phyloP scores from a whole-genome alignment of 176 grass and related monocot species.

The barley (Hordeum vulgare) region DNA sequence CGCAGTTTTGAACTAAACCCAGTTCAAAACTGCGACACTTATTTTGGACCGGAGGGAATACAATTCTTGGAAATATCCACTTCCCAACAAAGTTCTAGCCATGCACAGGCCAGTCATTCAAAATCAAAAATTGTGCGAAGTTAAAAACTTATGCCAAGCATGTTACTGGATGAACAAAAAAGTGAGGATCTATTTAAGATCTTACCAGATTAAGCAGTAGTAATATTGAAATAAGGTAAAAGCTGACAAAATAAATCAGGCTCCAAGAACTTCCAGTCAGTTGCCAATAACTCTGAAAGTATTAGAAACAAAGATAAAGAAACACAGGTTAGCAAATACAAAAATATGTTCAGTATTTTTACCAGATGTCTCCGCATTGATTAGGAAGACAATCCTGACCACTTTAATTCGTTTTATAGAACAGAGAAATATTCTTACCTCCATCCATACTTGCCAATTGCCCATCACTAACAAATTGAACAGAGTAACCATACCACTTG shows the following conservation, averaged over 20 bases:
- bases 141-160: not conserved
- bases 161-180: not conserved
- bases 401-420: not conserved
- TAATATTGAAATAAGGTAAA: conserved; percentile 87
- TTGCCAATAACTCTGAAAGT: conserved; percentile 74
- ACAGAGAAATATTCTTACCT: conserved; percentile 44
- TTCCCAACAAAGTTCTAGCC: not conserved
- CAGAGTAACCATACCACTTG: conserved; percentile 95
- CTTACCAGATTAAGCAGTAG: conserved; percentile 96
- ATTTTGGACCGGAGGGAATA: not conserved
- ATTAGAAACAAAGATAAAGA: conserved; percentile 20
- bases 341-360: not conserved
- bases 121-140: not conserved
- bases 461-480: conserved; percentile 97
- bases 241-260: conserved; percentile 88
- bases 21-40: too few species aligned
- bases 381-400: not conserved
- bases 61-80: not conserved
- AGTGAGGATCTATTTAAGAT: not conserved
- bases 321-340: conserved; percentile 15
- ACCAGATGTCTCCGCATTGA: conserved; percentile 14
- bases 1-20: too few species aligned
- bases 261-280: conserved; percentile 93
- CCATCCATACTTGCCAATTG: conserved; percentile 96
- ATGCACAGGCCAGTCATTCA: not conserved